Percentiles rank a stretch among this genome's conserved stretches.
phyloP scores from a whole-genome alignment of 768 basidiomycete genomes.

The Kwoniella mangroviensis region DNA sequence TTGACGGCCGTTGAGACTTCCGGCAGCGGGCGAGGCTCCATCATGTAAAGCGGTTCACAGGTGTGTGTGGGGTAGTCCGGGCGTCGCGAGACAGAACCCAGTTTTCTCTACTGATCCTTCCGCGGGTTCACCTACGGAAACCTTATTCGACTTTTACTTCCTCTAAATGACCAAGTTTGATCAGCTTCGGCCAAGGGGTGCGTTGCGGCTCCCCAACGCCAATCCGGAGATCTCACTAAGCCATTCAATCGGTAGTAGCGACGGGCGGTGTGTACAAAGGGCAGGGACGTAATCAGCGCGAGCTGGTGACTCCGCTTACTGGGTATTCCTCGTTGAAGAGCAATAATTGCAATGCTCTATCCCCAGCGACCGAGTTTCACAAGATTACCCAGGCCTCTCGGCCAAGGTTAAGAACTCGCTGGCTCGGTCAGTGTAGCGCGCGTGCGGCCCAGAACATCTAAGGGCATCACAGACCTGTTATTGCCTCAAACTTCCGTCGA shows the following conservation, averaged over 20 bases:
- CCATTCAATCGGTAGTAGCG: constrained; percentile 90
- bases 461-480: constrained; percentile 91
- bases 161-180: constrained; percentile 83
- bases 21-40: no score
- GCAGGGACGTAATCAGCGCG: constrained; percentile 87
- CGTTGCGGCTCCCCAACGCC: constrained; percentile 68
- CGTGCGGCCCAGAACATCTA: constrained; percentile 87
- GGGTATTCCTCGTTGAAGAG: constrained; percentile 90
- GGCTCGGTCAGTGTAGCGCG: constrained; percentile 87
- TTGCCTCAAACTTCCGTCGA: constrained; percentile 85
- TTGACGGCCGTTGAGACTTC: background rate
- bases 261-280: constrained; percentile 90
- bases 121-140: constrained; percentile 82
- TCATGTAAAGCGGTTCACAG: constrained; percentile 60
- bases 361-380: constrained; percentile 80
- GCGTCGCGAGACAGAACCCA: constrained; percentile 56
- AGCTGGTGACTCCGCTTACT: constrained; percentile 88
- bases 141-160: constrained; percentile 83
- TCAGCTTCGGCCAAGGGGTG: constrained; percentile 65
- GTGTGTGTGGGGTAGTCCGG: constrained; percentile 59
- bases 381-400: constrained; percentile 77
- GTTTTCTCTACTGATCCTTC: constrained; percentile 68
- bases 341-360: constrained; percentile 91
- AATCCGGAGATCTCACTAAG: constrained; percentile 85
- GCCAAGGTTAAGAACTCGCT: constrained; percentile 77